Evolutionary conservation across 768 basidiomycete species (phyloP).

Genomic region (Rhizopogon rudus): DNA sequence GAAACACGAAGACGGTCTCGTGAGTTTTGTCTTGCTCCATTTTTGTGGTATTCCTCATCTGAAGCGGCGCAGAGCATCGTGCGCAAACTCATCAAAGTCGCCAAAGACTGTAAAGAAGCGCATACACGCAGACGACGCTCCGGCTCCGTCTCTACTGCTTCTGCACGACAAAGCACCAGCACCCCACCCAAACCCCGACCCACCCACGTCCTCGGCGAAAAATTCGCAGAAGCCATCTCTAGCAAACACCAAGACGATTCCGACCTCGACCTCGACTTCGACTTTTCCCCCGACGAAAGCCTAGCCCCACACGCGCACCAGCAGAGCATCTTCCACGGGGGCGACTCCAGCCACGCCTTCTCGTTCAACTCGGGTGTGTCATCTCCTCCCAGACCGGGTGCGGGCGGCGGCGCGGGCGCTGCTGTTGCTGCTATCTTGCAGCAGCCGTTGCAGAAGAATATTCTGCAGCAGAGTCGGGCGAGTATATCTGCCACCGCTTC

Average conservation of each 20-base stretch:
- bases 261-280: conserved; percentile 77
- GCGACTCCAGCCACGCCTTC: conserved; percentile 44
- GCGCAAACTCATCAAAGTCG: conserved; percentile 76
- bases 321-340: conserved; percentile 29
- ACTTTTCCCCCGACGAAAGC: conserved; percentile 39
- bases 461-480: conserved; percentile 41
- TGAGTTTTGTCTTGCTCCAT: conserved; percentile 32
- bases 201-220: conserved; percentile 53
- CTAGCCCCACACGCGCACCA: conserved; percentile 16
- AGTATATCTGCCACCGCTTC: conserved; percentile 20
- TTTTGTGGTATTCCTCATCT: not conserved
- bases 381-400: conserved; percentile 29
- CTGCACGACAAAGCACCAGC: conserved; percentile 25
- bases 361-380: conserved; percentile 22
- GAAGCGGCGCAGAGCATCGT: conserved; percentile 58
- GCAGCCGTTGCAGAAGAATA: conserved; percentile 51
- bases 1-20: conserved; percentile 64
- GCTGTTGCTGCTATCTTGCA: conserved; percentile 61
- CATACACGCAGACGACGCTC: conserved; percentile 41
- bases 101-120: conserved; percentile 72
- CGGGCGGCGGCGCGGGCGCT: conserved; percentile 41
- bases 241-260: conserved; percentile 49
- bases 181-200: conserved; percentile 26
- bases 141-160: conserved; percentile 8
- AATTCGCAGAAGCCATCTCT: conserved; percentile 55